Evolutionary conservation across 2,329 filamentous ascomycete species (phyloP).

Genomic region (Clarireedia hainanense): DNA sequence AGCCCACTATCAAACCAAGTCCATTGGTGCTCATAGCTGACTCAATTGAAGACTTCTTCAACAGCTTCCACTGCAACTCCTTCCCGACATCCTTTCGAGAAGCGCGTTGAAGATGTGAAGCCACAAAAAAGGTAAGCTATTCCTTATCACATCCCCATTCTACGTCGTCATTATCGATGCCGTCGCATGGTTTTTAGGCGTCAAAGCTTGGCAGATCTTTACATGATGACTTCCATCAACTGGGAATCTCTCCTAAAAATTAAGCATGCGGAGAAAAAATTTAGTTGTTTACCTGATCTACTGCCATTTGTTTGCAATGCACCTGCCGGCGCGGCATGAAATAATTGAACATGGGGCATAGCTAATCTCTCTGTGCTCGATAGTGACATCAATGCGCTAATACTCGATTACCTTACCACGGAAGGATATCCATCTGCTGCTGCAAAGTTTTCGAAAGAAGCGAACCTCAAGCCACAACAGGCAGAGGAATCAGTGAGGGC

Average conservation of each 20-base stretch:
- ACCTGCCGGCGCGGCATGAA: neutral
- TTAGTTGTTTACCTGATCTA: conserved; percentile 69
- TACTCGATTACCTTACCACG: conserved; percentile 94
- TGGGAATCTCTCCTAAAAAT: conserved; percentile 99
- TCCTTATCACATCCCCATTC: conserved; percentile 6
- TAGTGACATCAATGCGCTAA: conserved; percentile 90
- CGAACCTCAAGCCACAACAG: conserved; percentile 70
- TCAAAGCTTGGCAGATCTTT: conserved; percentile 28
- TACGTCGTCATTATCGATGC: neutral
- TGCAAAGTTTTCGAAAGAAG: conserved; percentile 87
- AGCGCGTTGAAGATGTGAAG: conserved; percentile 75
- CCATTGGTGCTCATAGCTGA: neutral
- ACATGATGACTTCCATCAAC: conserved; percentile 78
- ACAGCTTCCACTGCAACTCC: conserved; percentile 61
- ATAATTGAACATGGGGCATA: neutral
- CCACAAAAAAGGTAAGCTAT: conserved; percentile 76
- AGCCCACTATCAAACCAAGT: neutral
- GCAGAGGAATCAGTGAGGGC: conserved; percentile 66
- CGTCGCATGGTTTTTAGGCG: neutral
- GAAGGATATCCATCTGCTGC: conserved; percentile 92
- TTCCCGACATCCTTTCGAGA: conserved; percentile 53
- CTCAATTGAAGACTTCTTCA: conserved; percentile 25
- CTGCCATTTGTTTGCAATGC: conserved; percentile 12
- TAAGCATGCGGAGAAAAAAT: conserved; percentile 77
- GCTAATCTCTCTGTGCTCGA: conserved; percentile 9